Percentiles rank a stretch among this genome's conserved stretches.
Evolutionary conservation across 495 filamentous ascomycete species (phyloP).

Genomic region (Lineolata rhizophorae): DNA sequence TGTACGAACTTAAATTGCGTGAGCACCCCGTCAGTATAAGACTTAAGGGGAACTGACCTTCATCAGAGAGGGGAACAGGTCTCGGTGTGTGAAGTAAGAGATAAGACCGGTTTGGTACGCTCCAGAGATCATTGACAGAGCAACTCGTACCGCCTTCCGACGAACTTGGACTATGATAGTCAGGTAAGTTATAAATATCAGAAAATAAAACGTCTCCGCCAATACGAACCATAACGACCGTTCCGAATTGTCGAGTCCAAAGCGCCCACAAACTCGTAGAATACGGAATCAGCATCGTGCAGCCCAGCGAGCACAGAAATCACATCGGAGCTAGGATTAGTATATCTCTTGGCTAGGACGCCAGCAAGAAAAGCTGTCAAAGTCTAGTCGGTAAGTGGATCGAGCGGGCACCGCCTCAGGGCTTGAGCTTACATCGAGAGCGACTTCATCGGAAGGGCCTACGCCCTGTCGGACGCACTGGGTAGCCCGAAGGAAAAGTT

Average conservation of each 20-base stretch:
- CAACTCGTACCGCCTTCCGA: slow-evolving; percentile 57
- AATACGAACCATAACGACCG: slow-evolving; percentile 34
- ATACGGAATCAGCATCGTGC: slow-evolving; percentile 63
- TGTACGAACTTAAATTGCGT: slow-evolving; percentile 46
- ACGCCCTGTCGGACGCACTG: slow-evolving; percentile 39
- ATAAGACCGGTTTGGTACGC: slow-evolving; percentile 85
- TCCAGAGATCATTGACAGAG: slow-evolving; percentile 68
- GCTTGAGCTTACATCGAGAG: slow-evolving; percentile 53
- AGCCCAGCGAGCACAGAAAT: slow-evolving; percentile 77
- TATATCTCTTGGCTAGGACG: slow-evolving; percentile 73
- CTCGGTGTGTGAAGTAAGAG: slow-evolving; percentile 86
- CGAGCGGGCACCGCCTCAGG: slow-evolving; percentile 1
- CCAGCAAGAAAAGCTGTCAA: slow-evolving; percentile 69
- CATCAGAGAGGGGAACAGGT: slow-evolving; percentile 86
- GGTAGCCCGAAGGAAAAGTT: slow-evolving; percentile 55
- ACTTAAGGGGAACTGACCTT: slow-evolving; percentile 34
- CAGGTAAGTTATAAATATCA: slow-evolving; percentile 1
- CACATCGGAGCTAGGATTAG: slow-evolving; percentile 86
- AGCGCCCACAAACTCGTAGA: slow-evolving; percentile 68
- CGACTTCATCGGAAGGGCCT: slow-evolving; percentile 48
- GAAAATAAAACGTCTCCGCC: not conserved
- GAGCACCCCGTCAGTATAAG: not conserved
- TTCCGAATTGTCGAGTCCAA: slow-evolving; percentile 66
- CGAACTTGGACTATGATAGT: slow-evolving; percentile 40
- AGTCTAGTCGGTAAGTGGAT: slow-evolving; percentile 40